Evolutionary conservation across 2,329 filamentous ascomycete genomes (phyloP), one percentile per base, ranked within the genome.

Genomic region (Coccinonectria pachysandricola): DNA sequence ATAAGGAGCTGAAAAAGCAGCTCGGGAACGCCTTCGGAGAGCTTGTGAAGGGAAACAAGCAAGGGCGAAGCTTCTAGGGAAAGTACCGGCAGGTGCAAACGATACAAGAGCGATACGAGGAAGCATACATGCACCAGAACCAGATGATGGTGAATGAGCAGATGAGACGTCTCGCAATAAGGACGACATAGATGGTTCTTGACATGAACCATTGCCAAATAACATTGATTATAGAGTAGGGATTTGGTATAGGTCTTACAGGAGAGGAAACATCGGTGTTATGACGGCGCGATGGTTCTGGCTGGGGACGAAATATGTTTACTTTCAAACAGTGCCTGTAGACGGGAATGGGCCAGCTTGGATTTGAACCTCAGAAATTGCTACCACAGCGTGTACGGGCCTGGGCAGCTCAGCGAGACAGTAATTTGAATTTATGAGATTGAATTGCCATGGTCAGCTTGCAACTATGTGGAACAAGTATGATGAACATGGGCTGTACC

Each of bases 1-100:
- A 92, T 53, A 83, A 84, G 53, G 91, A 96, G 54, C 57, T 98
- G 35, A 92, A 73, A 56, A 73, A 75, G 51, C 69, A 74, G 49
- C 54, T 75, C 24, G 57, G 60, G 20, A 60, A 59, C 27, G 63
- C 72, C 3, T 79, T 76, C 41, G 61, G 62, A 17, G 73, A 78
- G 28, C 58, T 79, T 27, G 55, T 64, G 27, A 73, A 71, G 49
- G 54, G 49, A 24, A 50, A 46, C 29, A 60, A 59, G 42, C 46
- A 50, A 23, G 44, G 40, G 5, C 46, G 54, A 31, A 48, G 48
- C 26, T 50, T 58, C 28, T 60, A 58, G 44, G 32, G 35, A 42
- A 40, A 15, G 11, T 15, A 21, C 23, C 19, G 24, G 12, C 7
- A 9, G 20, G 12, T 16, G 12, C 20, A 14, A 21, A 18, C 9